A percentile compares a stretch with the other conserved stretches of the same genome.
These are phyloP conservation scores for Wickerhamiella azymoides DNA, from an alignment of 805 yeast genomes.

Conservation along the genomic window DNA sequence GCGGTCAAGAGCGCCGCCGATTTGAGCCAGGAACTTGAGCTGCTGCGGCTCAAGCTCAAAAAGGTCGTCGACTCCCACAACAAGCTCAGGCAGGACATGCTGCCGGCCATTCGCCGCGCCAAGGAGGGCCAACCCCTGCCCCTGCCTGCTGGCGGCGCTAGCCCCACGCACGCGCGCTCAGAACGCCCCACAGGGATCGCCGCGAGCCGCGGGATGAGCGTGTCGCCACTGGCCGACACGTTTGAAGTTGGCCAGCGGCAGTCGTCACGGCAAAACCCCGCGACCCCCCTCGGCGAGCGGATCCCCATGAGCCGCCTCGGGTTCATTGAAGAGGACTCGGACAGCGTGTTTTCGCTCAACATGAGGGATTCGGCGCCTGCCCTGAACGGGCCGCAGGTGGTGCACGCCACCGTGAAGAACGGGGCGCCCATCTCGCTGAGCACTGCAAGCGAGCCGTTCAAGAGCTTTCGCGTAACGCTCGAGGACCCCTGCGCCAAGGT, in stretches of 20 bases:
- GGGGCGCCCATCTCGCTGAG: constrained; percentile 7
- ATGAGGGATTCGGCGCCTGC: constrained; percentile 10
- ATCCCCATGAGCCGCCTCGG: not conserved
- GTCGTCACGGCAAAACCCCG: not conserved
- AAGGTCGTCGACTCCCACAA: constrained; percentile 40
- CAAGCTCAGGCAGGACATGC: constrained; percentile 46
- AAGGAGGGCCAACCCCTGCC: constrained; percentile 57
- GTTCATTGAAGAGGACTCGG: constrained; percentile 4
- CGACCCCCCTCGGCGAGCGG: not conserved
- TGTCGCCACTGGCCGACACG: not conserved
- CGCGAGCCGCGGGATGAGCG: not conserved
- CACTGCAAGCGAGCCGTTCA: constrained; percentile 47
- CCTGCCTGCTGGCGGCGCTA: constrained; percentile 27
- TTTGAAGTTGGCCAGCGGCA: not conserved
- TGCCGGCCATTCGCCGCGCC: constrained; percentile 46
- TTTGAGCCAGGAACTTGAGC: constrained; percentile 8
- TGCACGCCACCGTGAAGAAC: constrained; percentile 6
- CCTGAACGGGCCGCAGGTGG: constrained; percentile 4
- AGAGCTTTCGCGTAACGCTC: constrained; percentile 62
- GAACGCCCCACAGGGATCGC: not conserved
- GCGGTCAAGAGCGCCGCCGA: constrained; percentile 8
- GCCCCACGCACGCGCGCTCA: constrained; percentile 8
- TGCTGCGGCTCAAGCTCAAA: constrained; percentile 23
- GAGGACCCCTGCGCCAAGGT: constrained; percentile 87
- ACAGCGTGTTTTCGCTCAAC: constrained; percentile 13